Percentiles rank a stretch among this genome's conserved stretches.
phyloP scores from a whole-genome alignment of 139 green algal genomes.

The Ettlia oleoabundans region DNA sequence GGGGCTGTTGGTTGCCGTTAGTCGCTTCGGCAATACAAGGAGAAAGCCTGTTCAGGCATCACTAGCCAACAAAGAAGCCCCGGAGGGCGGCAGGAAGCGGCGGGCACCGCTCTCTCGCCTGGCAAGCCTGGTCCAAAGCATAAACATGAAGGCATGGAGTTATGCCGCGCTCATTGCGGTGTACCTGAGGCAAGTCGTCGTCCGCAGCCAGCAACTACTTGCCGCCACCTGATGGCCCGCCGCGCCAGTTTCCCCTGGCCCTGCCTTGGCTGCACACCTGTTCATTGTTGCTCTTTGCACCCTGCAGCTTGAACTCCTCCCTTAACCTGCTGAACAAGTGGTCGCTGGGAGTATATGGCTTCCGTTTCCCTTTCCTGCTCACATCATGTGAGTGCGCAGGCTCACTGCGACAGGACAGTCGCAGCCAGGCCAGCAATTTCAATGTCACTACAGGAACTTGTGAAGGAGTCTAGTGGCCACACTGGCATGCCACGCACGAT shows the following conservation, averaged over 20 bases:
- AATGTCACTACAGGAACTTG: too few species aligned
- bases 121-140: not conserved
- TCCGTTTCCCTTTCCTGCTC: conserved; percentile 26
- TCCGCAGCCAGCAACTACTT: too few species aligned
- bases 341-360: conserved; percentile 28
- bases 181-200: not conserved
- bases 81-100: not conserved
- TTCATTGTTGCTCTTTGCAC: not conserved
- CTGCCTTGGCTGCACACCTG: too few species aligned
- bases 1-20: not conserved
- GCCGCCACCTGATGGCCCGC: too few species aligned
- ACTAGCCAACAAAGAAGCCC: not conserved
- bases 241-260: not conserved
- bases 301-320: conserved; percentile 15
- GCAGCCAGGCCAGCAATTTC: too few species aligned
- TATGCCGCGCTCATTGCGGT: not conserved
- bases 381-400: conserved; percentile 19
- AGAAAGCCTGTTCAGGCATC: not conserved
- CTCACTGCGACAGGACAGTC: too few species aligned
- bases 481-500: too few species aligned
- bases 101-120: not conserved
- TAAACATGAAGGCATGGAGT: not conserved
- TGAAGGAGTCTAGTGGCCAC: too few species aligned
- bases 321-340: conserved; percentile 35
- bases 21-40: not conserved